Conservation (phyloP, 1,139 yeast species). For the Nakaseomyces sp. region DNA sequence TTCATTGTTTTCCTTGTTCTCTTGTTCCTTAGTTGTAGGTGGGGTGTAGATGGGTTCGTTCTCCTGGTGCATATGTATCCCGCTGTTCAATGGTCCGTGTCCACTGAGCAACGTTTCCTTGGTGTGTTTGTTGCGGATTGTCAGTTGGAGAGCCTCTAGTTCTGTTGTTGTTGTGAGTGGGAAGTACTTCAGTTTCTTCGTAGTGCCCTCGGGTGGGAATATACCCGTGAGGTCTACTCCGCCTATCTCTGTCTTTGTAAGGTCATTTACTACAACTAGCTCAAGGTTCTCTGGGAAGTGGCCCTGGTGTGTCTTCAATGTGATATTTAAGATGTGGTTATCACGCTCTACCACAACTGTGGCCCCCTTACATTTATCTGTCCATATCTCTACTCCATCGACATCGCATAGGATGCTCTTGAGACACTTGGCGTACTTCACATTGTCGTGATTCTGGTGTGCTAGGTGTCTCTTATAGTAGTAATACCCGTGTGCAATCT, state of each 20-base stretch:
- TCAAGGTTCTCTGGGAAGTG: slow-evolving; percentile 2
- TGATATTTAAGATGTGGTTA: slow-evolving; percentile 1
- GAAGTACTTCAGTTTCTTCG: not conserved
- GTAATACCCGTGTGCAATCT: slow-evolving; percentile 9
- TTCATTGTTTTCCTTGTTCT: not conserved
- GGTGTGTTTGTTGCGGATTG: not conserved
- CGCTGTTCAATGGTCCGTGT: not conserved
- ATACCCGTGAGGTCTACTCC: not conserved
- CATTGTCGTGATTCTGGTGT: slow-evolving; percentile 10
- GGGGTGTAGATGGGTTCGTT: not conserved
- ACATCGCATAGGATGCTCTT: not conserved
- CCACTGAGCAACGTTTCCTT: not conserved
- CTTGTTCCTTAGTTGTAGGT: no score
- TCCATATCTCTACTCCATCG: not conserved
- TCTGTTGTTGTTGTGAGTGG: not conserved
- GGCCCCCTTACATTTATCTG: not conserved
- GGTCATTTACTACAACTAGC: not conserved
- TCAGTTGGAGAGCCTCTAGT: not conserved
- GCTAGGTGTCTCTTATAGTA: slow-evolving; percentile 13
- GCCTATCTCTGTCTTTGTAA: not conserved
- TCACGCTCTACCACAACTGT: not conserved
- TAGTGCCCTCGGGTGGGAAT: not conserved
- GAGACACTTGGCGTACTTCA: slow-evolving; percentile 8
- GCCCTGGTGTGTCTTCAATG: not conserved
- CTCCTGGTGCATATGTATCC: not conserved